Conservation (phyloP, 768 basidiomycete genomes). For the Dioszegia aurantiaca region DNA sequence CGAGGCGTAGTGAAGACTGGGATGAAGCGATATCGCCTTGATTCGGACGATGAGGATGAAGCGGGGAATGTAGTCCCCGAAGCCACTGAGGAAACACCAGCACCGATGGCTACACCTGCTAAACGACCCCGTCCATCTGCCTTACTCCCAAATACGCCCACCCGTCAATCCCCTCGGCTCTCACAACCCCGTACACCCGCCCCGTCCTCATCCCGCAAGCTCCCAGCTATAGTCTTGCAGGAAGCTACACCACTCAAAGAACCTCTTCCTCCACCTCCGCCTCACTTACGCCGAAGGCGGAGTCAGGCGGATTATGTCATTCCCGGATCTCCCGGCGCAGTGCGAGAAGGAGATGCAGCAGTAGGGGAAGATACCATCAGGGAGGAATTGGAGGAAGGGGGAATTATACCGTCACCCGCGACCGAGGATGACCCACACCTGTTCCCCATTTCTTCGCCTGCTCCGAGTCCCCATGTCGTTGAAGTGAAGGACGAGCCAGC, state of each 20-base stretch:
- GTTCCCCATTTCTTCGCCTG: constrained; percentile 20
- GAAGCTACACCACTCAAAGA: constrained; percentile 40
- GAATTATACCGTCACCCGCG: constrained; percentile 38
- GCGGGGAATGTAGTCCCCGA: background rate
- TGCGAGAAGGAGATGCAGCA: constrained; percentile 7
- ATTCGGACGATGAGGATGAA: constrained; percentile 31
- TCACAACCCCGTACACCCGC: constrained; percentile 6
- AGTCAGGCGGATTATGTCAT: constrained; percentile 12
- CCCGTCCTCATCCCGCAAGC: background rate
- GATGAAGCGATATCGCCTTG: constrained; percentile 31
- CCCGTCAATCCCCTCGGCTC: constrained; percentile 5
- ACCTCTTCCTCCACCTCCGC: constrained; percentile 25
- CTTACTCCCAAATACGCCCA: background rate
- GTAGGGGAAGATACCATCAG: constrained; percentile 3
- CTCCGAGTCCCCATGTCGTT: background rate
- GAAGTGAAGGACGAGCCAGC: background rate
- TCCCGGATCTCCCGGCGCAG: constrained; percentile 10
- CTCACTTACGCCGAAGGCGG: constrained; percentile 4
- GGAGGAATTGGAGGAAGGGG: constrained; percentile 4
- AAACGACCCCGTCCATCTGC: background rate
- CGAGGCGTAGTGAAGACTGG: constrained; percentile 6
- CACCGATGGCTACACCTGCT: background rate
- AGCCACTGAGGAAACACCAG: background rate
- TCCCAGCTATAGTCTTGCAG: constrained; percentile 28
- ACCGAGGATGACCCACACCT: constrained; percentile 41